These are phyloP conservation scores for Agastache rugosa DNA, from an alignment of 257 asterid genomes.

Conservation along the genomic window DNA sequence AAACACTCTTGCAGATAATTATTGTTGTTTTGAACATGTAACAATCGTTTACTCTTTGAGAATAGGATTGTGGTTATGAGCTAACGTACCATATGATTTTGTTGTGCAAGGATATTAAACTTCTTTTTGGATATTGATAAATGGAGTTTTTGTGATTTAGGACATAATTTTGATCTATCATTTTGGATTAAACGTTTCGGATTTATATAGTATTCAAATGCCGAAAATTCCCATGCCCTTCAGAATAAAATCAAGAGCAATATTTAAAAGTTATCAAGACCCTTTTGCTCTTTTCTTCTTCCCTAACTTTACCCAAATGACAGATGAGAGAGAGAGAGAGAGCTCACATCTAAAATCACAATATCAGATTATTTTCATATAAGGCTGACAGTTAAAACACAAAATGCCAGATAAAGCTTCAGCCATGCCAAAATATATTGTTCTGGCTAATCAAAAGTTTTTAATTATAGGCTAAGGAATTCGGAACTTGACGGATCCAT, in stretches of 20 bases:
- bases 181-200: not conserved
- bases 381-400: not conserved
- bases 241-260: too few species aligned
- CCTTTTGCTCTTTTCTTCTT: too few species aligned
- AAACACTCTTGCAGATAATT: not conserved
- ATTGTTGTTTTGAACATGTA: slow-evolving; percentile 27
- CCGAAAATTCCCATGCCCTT: not conserved
- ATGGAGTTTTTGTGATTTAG: not conserved
- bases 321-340: too few species aligned
- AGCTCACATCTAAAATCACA: too few species aligned
- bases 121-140: not conserved
- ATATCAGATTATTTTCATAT: not conserved
- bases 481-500: not conserved
- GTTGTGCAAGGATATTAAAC: not conserved
- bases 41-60: not conserved
- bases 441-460: slow-evolving; percentile 16
- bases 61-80: not conserved
- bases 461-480: not conserved
- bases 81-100: not conserved
- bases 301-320: too few species aligned
- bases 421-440: slow-evolving; percentile 1
- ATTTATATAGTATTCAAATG: too few species aligned
- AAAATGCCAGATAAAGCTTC: not conserved
- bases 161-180: not conserved
- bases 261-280: too few species aligned